These are phyloP conservation scores for Xylaria digitata DNA, from an alignment of 2,329 filamentous ascomycete species.

Conservation along the genomic window DNA sequence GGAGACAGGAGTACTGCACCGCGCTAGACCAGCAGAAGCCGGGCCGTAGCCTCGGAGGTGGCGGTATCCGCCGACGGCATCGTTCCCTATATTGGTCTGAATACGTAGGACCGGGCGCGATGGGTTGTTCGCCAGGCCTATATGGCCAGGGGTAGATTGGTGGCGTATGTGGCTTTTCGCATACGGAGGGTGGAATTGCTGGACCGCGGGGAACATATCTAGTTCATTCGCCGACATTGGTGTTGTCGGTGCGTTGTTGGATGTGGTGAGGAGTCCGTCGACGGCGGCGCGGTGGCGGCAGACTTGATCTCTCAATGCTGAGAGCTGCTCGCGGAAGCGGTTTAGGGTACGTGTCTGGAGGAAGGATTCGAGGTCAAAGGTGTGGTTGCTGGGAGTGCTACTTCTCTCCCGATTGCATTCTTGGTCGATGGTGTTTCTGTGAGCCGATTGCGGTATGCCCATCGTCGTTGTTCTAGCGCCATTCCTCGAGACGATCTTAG, in stretches of 20 bases:
- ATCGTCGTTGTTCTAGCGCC: background rate
- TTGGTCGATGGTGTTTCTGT: slow-evolving; percentile 22
- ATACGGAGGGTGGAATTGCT: background rate
- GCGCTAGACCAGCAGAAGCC: slow-evolving; percentile 1
- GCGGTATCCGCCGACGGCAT: background rate
- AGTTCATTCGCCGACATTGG: background rate
- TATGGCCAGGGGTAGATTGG: background rate
- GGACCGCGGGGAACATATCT: background rate
- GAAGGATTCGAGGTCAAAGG: slow-evolving; percentile 52
- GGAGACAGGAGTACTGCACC: background rate
- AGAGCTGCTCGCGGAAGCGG: slow-evolving; percentile 62
- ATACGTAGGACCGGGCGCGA: slow-evolving; percentile 26
- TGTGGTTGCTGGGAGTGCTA: slow-evolving; percentile 36
- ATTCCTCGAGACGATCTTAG: background rate
- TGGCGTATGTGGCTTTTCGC: background rate
- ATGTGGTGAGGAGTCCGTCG: slow-evolving; percentile 50
- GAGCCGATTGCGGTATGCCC: background rate
- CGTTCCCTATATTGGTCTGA: slow-evolving; percentile 18
- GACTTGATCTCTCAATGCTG: slow-evolving; percentile 61
- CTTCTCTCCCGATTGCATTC: slow-evolving; percentile 38
- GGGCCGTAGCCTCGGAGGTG: slow-evolving; percentile 11
- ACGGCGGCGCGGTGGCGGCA: slow-evolving; percentile 60
- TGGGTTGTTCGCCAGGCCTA: background rate
- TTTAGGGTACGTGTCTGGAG: slow-evolving; percentile 58
- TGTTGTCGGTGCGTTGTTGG: slow-evolving; percentile 38